Conservation (phyloP, 1,284 basidiomycete genomes). For the Malassezia slooffiae region DNA sequence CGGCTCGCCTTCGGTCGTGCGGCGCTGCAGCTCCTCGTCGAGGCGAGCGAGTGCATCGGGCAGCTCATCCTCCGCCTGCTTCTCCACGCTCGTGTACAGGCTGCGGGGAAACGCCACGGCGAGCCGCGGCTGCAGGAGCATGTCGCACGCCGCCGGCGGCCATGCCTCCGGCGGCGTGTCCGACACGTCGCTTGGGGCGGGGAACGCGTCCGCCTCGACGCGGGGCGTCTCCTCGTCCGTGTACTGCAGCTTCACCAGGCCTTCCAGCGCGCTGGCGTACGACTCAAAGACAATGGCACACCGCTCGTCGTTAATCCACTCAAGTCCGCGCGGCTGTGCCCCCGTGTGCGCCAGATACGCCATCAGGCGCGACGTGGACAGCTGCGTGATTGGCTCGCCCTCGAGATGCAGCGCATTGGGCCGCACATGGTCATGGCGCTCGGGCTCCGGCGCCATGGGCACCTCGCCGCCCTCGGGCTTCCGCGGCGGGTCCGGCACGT, state of each 20-base stretch:
- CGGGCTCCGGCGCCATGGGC: constrained; percentile 12
- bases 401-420: constrained; percentile 33
- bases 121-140: constrained; percentile 22
- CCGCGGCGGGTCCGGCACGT: constrained; percentile 1
- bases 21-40: constrained; percentile 7
- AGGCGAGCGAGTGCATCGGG: constrained; percentile 6
- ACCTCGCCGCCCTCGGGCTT: constrained; percentile 4
- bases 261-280: constrained; percentile 1
- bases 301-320: constrained; percentile 41
- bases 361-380: constrained; percentile 43
- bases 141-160: constrained; percentile 17
- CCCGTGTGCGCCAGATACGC: constrained; percentile 38
- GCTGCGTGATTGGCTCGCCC: constrained; percentile 39
- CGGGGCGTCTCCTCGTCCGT: background rate
- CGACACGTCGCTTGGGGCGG: background rate
- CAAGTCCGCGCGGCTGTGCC: constrained; percentile 36
- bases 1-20: constrained; percentile 20
- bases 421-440: constrained; percentile 25
- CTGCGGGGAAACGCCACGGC: constrained; percentile 25
- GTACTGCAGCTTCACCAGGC: constrained; percentile 3
- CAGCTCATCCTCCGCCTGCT: constrained; percentile 18
- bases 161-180: constrained; percentile 7
- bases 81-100: constrained; percentile 33
- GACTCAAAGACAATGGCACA: constrained; percentile 38
- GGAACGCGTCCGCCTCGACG: background rate